These are phyloP conservation scores for Odontarrhena argentea DNA, from an alignment of 345 rosid species.

Conservation along the genomic window DNA sequence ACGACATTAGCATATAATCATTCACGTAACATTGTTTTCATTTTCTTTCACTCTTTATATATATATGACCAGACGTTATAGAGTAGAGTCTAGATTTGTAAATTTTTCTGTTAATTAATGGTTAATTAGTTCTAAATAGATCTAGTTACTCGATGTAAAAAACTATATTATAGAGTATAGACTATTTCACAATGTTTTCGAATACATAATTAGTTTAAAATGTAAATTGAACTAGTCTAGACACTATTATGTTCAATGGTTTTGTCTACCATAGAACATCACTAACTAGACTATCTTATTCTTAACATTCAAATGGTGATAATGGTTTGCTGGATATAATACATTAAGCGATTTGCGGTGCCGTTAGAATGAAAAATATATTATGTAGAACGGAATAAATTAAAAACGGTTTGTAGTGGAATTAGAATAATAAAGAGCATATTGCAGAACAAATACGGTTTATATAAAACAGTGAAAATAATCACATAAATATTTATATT, in stretches of 20 bases:
- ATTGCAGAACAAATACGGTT: too few species aligned
- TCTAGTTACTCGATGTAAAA: not conserved
- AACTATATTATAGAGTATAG: not conserved
- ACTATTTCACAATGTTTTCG: not conserved
- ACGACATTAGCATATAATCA: slow-evolving; percentile 13
- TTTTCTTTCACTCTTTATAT: not conserved
- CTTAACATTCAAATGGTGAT: too few species aligned
- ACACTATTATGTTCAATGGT: not conserved
- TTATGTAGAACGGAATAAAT: too few species aligned
- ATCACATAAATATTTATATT: too few species aligned
- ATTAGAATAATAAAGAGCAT: too few species aligned
- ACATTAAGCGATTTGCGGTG: too few species aligned
- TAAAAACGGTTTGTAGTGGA: too few species aligned
- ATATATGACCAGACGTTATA: not conserved
- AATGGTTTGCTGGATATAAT: too few species aligned
- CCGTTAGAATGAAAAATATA: too few species aligned
- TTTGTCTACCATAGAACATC: slow-evolving; percentile 3
- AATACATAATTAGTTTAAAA: not conserved
- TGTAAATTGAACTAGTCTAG: too few species aligned
- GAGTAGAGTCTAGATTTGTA: not conserved
- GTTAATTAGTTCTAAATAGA: too few species aligned
- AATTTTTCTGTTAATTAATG: slow-evolving; percentile 3
- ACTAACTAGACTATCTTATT: not conserved
- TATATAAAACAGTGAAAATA: too few species aligned
- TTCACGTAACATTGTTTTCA: not conserved